phyloP scores from a whole-genome alignment of 2,329 filamentous ascomycete genomes.

The Lanzia echinophila region DNA sequence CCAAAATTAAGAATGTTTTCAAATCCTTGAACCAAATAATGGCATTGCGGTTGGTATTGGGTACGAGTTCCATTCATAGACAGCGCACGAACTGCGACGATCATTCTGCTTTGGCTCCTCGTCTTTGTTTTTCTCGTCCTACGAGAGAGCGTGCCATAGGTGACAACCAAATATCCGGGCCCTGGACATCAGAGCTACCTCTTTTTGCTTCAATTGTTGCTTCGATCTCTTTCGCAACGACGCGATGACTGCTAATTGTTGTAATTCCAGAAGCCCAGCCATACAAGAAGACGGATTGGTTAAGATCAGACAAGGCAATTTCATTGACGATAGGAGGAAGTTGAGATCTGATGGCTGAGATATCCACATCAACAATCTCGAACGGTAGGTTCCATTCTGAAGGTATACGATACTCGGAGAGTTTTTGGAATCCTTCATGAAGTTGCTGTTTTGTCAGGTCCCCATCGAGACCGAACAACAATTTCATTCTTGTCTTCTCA shows the following conservation, averaged over 20 bases:
- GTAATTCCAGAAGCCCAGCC: slow-evolving; percentile 54
- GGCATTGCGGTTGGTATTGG: background rate
- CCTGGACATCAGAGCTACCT: slow-evolving; percentile 38
- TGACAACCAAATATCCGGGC: slow-evolving; percentile 59
- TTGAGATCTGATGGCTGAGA: slow-evolving; percentile 30
- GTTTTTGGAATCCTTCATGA: slow-evolving; percentile 33
- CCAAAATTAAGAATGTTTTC: too few relatives aligned
- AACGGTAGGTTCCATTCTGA: slow-evolving; percentile 52
- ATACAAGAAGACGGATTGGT: slow-evolving; percentile 61
- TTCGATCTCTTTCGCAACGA: slow-evolving; percentile 57
- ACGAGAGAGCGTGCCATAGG: slow-evolving; percentile 59
- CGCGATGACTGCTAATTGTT: slow-evolving; percentile 61
- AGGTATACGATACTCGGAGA: slow-evolving; percentile 50
- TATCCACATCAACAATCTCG: slow-evolving; percentile 41
- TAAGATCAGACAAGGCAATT: slow-evolving; percentile 50
- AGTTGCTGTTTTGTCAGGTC: slow-evolving; percentile 16
- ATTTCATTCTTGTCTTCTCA: slow-evolving; percentile 47
- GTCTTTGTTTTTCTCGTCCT: slow-evolving; percentile 50
- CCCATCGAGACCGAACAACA: slow-evolving; percentile 42
- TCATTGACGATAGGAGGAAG: slow-evolving; percentile 40
- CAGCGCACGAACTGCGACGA: background rate
- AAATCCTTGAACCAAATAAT: too few relatives aligned
- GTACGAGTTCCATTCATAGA: background rate
- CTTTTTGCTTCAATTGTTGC: slow-evolving; percentile 46
- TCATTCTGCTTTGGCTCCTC: slow-evolving; percentile 2